Percentiles rank a stretch among this genome's conserved stretches.
These are phyloP conservation scores for Fusarium sp. DNA, from an alignment of 2,329 filamentous ascomycete genomes.

Conservation along the genomic window DNA sequence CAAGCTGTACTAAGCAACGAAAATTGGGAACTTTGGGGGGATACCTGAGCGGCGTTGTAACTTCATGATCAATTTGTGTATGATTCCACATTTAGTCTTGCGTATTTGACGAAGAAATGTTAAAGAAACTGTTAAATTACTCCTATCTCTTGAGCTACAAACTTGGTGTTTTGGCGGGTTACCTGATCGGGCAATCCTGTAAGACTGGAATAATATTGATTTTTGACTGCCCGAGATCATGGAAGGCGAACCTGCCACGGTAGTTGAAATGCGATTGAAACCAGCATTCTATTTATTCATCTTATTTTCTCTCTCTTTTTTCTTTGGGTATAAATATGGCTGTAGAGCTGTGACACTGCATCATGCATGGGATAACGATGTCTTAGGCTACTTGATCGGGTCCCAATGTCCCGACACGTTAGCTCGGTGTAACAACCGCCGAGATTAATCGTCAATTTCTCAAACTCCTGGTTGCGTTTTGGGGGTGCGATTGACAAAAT, in stretches of 20 bases:
- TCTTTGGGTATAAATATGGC: not conserved
- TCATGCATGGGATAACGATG: not conserved
- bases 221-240: not conserved
- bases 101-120: slow-evolving; percentile 33
- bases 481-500: not conserved
- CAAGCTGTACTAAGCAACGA: slow-evolving; percentile 42
- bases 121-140: slow-evolving; percentile 26
- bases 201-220: not conserved
- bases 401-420: not conserved
- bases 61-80: slow-evolving; percentile 38
- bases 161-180: slow-evolving; percentile 7
- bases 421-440: slow-evolving; percentile 1
- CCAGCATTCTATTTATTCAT: not conserved
- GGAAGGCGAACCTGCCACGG: not conserved
- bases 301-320: too few species aligned
- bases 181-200: slow-evolving; percentile 6
- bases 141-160: not conserved
- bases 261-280: not conserved
- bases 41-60: slow-evolving; percentile 33
- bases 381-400: not conserved
- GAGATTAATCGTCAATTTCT: not conserved
- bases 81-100: slow-evolving; percentile 37
- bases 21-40: slow-evolving; percentile 18
- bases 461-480: not conserved
- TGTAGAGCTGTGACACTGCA: not conserved